These are phyloP conservation scores for Colletotrichum coccodes DNA, from an alignment of 2,329 filamentous ascomycete genomes.

Conservation along the genomic window DNA sequence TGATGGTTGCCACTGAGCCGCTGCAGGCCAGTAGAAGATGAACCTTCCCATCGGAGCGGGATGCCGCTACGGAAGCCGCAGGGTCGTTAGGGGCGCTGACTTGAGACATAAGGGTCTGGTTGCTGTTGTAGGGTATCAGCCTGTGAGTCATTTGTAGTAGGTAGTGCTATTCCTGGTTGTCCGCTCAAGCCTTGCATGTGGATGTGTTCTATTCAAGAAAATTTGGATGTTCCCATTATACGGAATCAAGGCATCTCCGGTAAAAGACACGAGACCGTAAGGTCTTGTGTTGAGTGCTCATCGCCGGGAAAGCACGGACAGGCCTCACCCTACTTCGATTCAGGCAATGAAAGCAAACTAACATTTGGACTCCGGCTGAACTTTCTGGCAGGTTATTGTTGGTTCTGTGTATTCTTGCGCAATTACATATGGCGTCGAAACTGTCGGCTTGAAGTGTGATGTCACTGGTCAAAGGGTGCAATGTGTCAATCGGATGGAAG, in stretches of 20 bases:
- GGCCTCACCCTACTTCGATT: not conserved
- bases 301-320: not conserved
- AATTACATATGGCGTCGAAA: not conserved
- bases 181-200: not conserved
- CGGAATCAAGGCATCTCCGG: too few species aligned
- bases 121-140: not conserved
- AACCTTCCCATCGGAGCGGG: conserved; percentile 26
- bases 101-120: conserved; percentile 1
- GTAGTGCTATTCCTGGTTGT: not conserved
- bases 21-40: conserved; percentile 23
- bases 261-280: not conserved
- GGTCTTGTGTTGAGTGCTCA: not conserved
- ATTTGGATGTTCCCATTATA: not conserved
- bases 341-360: not conserved
- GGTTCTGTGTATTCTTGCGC: not conserved
- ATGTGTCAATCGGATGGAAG: not conserved
- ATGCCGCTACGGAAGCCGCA: conserved; percentile 27
- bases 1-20: conserved; percentile 75
- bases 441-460: not conserved
- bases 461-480: not conserved
- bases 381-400: not conserved
- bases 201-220: not conserved
- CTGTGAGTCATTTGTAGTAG: not conserved
- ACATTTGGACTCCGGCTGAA: not conserved
- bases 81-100: conserved; percentile 10